Percentiles rank a stretch among this genome's conserved stretches.
These are phyloP conservation scores for Mesembryanthemum crystallinum DNA, from an alignment of 148 eudicot species.

Conservation along the genomic window DNA sequence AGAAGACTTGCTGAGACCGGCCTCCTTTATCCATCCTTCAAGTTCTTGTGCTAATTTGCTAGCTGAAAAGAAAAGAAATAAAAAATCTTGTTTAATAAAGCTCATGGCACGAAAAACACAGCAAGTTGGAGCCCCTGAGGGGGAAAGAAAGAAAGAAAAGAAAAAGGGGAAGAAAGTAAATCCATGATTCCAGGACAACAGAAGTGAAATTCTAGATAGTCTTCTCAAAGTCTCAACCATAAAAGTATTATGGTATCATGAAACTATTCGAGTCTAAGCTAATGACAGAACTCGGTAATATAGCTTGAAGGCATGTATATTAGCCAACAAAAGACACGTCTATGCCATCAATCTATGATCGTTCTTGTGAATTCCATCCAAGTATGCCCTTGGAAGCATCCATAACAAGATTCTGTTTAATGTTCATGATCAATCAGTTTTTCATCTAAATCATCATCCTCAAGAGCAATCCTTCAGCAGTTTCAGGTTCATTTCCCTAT, in stretches of 20 bases:
- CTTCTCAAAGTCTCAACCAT: background rate
- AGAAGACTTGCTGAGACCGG: slow-evolving; percentile 63
- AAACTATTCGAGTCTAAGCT: background rate
- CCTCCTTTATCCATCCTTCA: slow-evolving; percentile 77
- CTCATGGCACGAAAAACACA: background rate
- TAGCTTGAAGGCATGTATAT: background rate
- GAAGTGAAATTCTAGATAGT: background rate
- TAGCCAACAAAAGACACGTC: background rate
- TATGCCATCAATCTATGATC: background rate
- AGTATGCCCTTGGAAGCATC: background rate
- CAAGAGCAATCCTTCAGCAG: background rate
- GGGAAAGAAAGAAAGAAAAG: too few species aligned
- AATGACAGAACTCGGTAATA: background rate
- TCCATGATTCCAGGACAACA: background rate
- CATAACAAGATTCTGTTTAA: background rate
- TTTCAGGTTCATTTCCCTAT: background rate
- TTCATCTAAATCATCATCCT: background rate
- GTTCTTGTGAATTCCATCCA: background rate
- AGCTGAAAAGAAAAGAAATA: slow-evolving; percentile 42
- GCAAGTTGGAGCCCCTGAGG: too few species aligned
- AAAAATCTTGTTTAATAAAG: slow-evolving; percentile 19
- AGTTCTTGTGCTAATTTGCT: slow-evolving; percentile 67
- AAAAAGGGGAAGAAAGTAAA: background rate
- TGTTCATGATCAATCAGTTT: background rate
- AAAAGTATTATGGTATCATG: too few species aligned